Evolutionary conservation across 2,329 filamentous ascomycete species (phyloP).

Genomic region (Decorospora gaudefroyi): DNA sequence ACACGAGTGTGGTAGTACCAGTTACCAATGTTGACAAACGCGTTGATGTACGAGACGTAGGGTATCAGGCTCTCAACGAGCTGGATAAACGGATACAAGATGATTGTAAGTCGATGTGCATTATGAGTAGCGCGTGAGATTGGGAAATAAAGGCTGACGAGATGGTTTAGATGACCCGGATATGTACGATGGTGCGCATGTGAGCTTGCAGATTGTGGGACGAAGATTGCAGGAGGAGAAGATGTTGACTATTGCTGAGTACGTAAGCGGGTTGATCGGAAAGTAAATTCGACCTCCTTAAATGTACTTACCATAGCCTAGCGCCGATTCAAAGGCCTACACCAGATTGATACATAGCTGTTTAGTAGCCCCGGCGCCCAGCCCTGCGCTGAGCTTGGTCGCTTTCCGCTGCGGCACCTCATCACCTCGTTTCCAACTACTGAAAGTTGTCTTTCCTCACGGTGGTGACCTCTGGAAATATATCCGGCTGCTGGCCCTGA

Average conservation of each 20-base stretch:
- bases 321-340: too few species aligned
- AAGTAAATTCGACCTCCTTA: too few species aligned
- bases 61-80: constrained; percentile 34
- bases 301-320: too few species aligned
- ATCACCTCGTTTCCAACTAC: too few species aligned
- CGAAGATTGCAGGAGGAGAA: constrained; percentile 48
- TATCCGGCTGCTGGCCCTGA: constrained; percentile 20
- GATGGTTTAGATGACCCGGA: constrained; percentile 45
- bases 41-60: constrained; percentile 32
- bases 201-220: constrained; percentile 46
- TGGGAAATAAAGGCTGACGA: constrained; percentile 14
- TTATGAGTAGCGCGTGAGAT: neutral
- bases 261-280: constrained; percentile 31
- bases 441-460: constrained; percentile 20
- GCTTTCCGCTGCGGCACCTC: too few species aligned
- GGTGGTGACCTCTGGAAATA: constrained; percentile 24
- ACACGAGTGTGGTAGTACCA: constrained; percentile 43
- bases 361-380: too few species aligned
- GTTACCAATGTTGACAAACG: constrained; percentile 41
- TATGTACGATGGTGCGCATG: constrained; percentile 48
- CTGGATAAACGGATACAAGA: constrained; percentile 33
- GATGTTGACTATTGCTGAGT: constrained; percentile 45
- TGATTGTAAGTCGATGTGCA: constrained; percentile 32
- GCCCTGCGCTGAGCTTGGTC: too few species aligned
- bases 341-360: too few species aligned